Evolutionary conservation across 169 alveolate species (phyloP).

Genomic region (Eimeria necatrix): DNA sequence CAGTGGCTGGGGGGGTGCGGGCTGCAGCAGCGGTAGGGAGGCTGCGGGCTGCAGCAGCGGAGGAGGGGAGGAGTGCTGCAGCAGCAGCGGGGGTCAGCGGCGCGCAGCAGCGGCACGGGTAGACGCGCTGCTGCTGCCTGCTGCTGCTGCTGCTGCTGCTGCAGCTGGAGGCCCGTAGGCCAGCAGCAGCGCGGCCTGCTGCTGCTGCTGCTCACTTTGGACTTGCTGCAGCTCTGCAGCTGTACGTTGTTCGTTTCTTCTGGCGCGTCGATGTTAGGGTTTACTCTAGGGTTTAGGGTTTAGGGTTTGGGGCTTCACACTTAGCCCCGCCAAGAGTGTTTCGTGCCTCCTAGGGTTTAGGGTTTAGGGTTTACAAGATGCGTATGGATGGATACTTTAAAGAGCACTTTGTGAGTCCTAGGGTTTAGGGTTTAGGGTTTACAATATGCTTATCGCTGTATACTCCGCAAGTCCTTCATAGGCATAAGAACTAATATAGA

Average conservation of each 20-base stretch:
- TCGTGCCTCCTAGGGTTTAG: neutral
- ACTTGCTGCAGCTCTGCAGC: neutral
- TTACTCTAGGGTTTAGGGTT: slow-evolving; percentile 51
- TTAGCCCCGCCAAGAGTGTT: neutral
- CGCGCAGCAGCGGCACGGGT: too few species aligned
- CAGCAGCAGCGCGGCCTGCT: neutral
- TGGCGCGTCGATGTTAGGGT: neutral
- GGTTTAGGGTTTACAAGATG: neutral
- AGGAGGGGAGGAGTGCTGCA: neutral
- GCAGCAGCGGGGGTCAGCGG: neutral
- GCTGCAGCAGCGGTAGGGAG: neutral
- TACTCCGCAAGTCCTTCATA: too few species aligned
- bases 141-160: neutral
- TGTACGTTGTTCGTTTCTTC: neutral
- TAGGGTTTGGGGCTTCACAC: slow-evolving; percentile 15
- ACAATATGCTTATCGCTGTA: too few species aligned
- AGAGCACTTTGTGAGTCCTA: neutral
- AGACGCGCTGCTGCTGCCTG: too few species aligned
- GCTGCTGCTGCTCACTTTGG: neutral
- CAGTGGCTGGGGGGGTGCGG: neutral
- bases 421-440: neutral
- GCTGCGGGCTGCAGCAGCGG: neutral
- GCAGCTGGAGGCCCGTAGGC: neutral
- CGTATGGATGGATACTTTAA: neutral
- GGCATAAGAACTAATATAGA: too few species aligned